Conservation (phyloP, 2,329 filamentous ascomycete species). For the Aspergillus fructus region DNA sequence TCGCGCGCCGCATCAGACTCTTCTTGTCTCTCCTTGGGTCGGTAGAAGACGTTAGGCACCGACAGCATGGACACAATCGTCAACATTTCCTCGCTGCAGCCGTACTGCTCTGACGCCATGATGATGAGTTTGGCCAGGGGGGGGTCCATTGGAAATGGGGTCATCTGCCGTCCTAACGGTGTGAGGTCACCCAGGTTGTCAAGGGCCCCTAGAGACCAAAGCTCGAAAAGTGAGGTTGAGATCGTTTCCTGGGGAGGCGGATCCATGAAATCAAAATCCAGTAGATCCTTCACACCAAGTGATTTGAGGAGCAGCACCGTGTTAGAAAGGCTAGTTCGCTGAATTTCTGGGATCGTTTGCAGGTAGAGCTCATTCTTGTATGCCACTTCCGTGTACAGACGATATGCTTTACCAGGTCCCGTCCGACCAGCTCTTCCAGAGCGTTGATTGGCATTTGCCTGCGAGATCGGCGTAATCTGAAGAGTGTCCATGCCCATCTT, state of each 20-base stretch:
- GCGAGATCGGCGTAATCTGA: constrained; percentile 95
- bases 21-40: constrained; percentile 93
- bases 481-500: constrained; percentile 99
- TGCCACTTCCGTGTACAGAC: constrained; percentile 89
- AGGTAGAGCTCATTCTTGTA: constrained; percentile 96
- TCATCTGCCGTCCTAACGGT: constrained; percentile 85
- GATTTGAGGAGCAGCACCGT: constrained; percentile 93
- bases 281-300: constrained; percentile 84
- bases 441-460: constrained; percentile 91
- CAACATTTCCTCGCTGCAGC: constrained; percentile 95
- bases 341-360: constrained; percentile 95
- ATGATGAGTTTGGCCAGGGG: constrained; percentile 93
- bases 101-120: constrained; percentile 82
- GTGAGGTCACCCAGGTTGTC: constrained; percentile 94
- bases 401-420: constrained; percentile 91
- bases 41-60: constrained; percentile 94
- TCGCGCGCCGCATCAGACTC: constrained; percentile 93
- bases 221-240: constrained; percentile 92
- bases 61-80: constrained; percentile 98
- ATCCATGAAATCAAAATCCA: constrained; percentile 99
- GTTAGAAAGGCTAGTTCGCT: constrained; percentile 92
- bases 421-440: constrained; percentile 92
- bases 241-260: constrained; percentile 97
- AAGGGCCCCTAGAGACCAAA: constrained; percentile 91
- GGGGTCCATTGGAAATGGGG: constrained; percentile 96